Base-by-base conservation (phyloP, 495 filamentous ascomycete genomes). In the Jackrogersella multiformis region DNA sequence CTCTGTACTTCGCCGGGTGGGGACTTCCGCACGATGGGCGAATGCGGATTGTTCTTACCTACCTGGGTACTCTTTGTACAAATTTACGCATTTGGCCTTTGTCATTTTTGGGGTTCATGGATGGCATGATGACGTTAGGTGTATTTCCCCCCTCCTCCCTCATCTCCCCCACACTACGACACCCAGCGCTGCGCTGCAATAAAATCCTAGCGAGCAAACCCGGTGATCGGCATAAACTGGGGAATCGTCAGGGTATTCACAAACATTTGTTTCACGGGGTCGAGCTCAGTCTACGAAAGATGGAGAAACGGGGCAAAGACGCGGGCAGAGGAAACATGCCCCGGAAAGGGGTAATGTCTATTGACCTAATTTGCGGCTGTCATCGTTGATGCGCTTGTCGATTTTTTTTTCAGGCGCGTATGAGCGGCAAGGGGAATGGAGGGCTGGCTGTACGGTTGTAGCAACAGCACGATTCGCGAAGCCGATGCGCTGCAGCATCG, bases 41-140 rank as follows among this genome's bases (percentile, higher is more conserved):
- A 20, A 30, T 18, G n/a, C 15, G 45, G 13, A 49, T 32, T 24
- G 54, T 49, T 16, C 18, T 34, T 45, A n/a, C 28, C 28, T 30
- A 30, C 28, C 28, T 30, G 8, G 28, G 28, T 30, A 7, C 18
- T 60, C 20, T 60, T 66, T 66, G 63, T 66, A 36, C 55, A 16
- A 59, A 34, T 49, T 34, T 41, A 42, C 56, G 49, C 15, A 66
- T 66, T 66, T 42, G 51, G 57, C 51, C 49, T 45, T 51, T 67
- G 63, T 38, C 39, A 44, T 55, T 52, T 55, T 48, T 48, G 57
- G 51, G 64, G 34, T 42, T 56, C 41, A 67, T 49, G 49, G 26
- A 56, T 56, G 61, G 35, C 42, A 61, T 56, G 39, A 54, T 66
- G 63, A 66, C 63, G 63, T 66, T 59, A 18, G 30, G 39, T 13